Conservation (phyloP, 371 early-diverging fungal genomes). For the Syncephalis fuscata region DNA sequence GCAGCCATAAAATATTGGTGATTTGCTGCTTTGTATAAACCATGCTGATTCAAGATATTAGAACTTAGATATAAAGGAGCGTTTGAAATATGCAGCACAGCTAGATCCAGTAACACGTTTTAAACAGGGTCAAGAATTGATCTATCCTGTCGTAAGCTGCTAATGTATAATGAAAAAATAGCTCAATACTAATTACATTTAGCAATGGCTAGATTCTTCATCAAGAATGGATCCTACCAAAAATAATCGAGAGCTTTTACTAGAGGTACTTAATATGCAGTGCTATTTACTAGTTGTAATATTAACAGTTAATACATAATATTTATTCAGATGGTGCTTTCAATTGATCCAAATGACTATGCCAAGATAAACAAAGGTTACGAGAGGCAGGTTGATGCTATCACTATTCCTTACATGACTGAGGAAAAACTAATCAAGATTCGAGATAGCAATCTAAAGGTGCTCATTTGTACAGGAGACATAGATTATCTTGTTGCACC, state of each 20-base stretch:
- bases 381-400: conserved; percentile 12
- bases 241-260: too few species aligned
- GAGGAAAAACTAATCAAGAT: conserved; percentile 8
- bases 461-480: conserved; percentile 16
- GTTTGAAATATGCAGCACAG: too few species aligned
- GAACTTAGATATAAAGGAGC: too few species aligned
- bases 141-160: too few species aligned
- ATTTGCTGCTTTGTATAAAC: too few species aligned
- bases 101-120: too few species aligned
- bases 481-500: conserved; percentile 15
- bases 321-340: not conserved
- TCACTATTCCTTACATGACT: conserved; percentile 12
- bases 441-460: conserved; percentile 6
- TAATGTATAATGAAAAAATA: too few species aligned
- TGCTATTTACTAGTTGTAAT: not conserved
- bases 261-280: too few species aligned
- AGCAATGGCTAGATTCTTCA: not conserved
- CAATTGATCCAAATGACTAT: not conserved
- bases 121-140: too few species aligned
- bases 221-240: not conserved
- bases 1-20: too few species aligned
- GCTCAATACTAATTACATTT: too few species aligned
- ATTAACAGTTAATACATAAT: not conserved
- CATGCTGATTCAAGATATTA: too few species aligned
- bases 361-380: conserved; percentile 2